phyloP scores from a whole-genome alignment of 2,329 filamentous ascomycete species.

The Hymenoscyphus albidus region DNA sequence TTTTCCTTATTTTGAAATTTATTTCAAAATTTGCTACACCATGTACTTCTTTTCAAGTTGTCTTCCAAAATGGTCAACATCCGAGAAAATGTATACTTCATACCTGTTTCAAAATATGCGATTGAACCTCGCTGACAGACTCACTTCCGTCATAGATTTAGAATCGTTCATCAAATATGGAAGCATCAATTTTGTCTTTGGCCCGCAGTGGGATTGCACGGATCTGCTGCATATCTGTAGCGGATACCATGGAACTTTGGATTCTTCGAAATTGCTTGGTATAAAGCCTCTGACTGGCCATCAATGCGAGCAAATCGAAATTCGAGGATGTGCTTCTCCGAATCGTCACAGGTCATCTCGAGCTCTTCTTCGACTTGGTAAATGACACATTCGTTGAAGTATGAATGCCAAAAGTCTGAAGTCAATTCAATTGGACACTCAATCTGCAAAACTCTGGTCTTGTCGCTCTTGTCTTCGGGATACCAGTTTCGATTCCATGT shows the following conservation, averaged over 20 bases:
- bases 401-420: not conserved
- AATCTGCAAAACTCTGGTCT: constrained; percentile 7
- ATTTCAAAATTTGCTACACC: not conserved
- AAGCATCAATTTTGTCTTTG: not conserved
- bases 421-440: not conserved
- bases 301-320: constrained; percentile 14
- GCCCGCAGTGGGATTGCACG: constrained; percentile 12
- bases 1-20: too few species aligned
- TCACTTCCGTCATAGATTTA: not conserved
- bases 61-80: not conserved
- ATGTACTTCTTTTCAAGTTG: not conserved
- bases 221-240: constrained; percentile 12
- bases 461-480: not conserved
- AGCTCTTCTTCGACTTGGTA: constrained; percentile 5
- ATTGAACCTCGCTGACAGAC: not conserved
- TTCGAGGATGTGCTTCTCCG: not conserved
- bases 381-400: constrained; percentile 9
- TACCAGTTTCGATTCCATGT: constrained; percentile 12
- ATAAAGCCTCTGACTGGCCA: constrained; percentile 12
- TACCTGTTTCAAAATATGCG: not conserved
- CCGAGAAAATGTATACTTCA: not conserved
- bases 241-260: not conserved
- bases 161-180: too few species aligned
- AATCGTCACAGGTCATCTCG: not conserved
- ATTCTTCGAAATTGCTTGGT: not conserved